These are phyloP conservation scores for Boletellus deceptivus DNA, from an alignment of 1,284 basidiomycete genomes.

Conservation along the genomic window DNA sequence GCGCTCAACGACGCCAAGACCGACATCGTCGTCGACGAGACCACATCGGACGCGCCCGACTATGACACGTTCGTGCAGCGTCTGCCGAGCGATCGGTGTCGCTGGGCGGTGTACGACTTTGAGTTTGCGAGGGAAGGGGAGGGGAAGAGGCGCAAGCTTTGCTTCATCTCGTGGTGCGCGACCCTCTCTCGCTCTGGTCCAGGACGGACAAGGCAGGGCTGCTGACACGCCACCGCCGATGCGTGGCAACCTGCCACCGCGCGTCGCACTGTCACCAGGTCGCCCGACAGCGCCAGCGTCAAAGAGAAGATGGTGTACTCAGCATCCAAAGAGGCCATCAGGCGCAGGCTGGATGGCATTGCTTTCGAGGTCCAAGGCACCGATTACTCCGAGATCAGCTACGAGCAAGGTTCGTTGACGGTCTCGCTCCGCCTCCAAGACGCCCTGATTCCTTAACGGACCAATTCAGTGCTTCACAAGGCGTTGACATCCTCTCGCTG, in stretches of 20 bases:
- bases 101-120: slow-evolving; percentile 94
- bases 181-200: background rate
- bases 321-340: slow-evolving; percentile 86
- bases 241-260: no score
- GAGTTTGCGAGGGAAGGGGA: slow-evolving; percentile 74
- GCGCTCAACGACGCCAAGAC: slow-evolving; percentile 64
- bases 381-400: slow-evolving; percentile 76
- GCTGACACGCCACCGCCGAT: no score
- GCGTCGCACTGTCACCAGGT: slow-evolving; percentile 49
- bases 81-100: slow-evolving; percentile 77
- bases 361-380: slow-evolving; percentile 86
- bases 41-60: slow-evolving; percentile 35
- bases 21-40: slow-evolving; percentile 78
- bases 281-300: slow-evolving; percentile 84
- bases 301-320: slow-evolving; percentile 96
- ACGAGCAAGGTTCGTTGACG: slow-evolving; percentile 68
- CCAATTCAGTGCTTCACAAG: slow-evolving; percentile 20
- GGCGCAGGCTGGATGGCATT: slow-evolving; percentile 70
- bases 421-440: no score
- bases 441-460: background rate
- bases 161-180: slow-evolving; percentile 77
- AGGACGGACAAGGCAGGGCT: no score
- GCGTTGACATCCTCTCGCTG: slow-evolving; percentile 15
- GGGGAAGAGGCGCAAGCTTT: slow-evolving; percentile 82
- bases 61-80: slow-evolving; percentile 82